These are phyloP conservation scores for Glycine soja DNA, from an alignment of 306 rosid species.

Conservation along the genomic window DNA sequence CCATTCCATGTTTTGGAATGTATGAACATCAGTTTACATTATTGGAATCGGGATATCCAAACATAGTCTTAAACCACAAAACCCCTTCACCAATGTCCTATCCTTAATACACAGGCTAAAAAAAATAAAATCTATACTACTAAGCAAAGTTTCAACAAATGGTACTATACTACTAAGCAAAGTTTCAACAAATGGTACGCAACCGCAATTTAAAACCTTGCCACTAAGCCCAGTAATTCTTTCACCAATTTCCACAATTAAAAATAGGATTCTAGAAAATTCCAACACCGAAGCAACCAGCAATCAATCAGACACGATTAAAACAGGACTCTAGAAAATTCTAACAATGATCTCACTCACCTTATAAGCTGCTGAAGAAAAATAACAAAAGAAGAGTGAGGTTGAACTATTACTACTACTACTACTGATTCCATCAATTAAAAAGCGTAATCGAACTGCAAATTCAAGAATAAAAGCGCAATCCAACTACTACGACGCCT, in stretches of 20 bases:
- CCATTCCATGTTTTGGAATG: too few species aligned
- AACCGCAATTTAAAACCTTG: background rate
- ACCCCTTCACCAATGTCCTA: conserved; percentile 5
- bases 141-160: background rate
- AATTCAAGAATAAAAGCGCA: background rate
- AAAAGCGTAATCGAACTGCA: conserved; percentile 75
- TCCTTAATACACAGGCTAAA: background rate
- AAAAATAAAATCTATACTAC: background rate
- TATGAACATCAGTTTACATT: too few species aligned
- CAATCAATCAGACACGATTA: conserved; percentile 28
- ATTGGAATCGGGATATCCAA: too few species aligned
- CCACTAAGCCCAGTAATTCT: background rate
- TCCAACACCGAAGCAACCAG: conserved; percentile 11
- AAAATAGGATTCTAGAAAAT: conserved; percentile 6
- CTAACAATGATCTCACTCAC: background rate
- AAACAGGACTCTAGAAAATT: background rate
- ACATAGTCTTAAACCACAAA: background rate
- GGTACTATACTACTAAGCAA: background rate
- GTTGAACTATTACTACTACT: conserved; percentile 38
- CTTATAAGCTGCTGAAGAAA: background rate
- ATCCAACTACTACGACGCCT: background rate
- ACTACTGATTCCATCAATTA: background rate
- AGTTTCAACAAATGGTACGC: background rate
- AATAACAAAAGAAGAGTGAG: conserved; percentile 46
- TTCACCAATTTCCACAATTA: conserved; percentile 26